Conservation (phyloP, 306 rosid species). For the Boehmeria nivea region DNA sequence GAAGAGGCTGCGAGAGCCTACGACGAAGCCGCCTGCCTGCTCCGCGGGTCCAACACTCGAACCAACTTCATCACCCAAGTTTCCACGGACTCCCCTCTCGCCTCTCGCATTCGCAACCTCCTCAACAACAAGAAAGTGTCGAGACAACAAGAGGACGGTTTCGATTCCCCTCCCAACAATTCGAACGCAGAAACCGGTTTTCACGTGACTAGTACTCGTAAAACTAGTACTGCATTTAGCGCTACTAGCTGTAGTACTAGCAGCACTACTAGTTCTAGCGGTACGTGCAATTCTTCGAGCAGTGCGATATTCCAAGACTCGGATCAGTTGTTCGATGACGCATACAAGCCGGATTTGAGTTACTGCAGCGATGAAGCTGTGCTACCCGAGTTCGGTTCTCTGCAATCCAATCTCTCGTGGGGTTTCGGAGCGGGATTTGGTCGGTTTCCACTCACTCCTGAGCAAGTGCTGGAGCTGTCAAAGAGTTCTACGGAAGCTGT, state of each 20-base stretch:
- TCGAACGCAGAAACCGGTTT: neutral
- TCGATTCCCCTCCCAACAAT: conserved; percentile 3
- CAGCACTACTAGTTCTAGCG: neutral
- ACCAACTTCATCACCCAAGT: conserved; percentile 85
- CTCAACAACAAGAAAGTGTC: conserved; percentile 62
- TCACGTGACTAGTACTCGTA: too few species aligned
- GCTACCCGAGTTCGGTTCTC: conserved; percentile 7
- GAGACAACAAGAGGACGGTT: conserved; percentile 14
- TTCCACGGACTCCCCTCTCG: conserved; percentile 74
- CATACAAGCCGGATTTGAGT: conserved; percentile 68
- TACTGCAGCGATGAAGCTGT: conserved; percentile 30
- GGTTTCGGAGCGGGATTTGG: conserved; percentile 38
- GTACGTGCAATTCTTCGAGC: conserved; percentile 13
- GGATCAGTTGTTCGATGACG: conserved; percentile 37
- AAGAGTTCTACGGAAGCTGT: conserved; percentile 17
- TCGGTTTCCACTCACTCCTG: conserved; percentile 32
- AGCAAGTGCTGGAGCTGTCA: conserved; percentile 44
- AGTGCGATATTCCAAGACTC: conserved; percentile 15
- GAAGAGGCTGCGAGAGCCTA: conserved; percentile 95
- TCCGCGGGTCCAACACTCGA: conserved; percentile 79
- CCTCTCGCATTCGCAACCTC: conserved; percentile 63
- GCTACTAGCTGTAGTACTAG: conserved; percentile 1
- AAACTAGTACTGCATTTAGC: too few species aligned
- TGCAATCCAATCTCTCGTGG: conserved; percentile 39
- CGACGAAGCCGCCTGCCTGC: conserved; percentile 96